Conservation (phyloP, 1,139 yeast species). For the Kodamaea derodonti region DNA sequence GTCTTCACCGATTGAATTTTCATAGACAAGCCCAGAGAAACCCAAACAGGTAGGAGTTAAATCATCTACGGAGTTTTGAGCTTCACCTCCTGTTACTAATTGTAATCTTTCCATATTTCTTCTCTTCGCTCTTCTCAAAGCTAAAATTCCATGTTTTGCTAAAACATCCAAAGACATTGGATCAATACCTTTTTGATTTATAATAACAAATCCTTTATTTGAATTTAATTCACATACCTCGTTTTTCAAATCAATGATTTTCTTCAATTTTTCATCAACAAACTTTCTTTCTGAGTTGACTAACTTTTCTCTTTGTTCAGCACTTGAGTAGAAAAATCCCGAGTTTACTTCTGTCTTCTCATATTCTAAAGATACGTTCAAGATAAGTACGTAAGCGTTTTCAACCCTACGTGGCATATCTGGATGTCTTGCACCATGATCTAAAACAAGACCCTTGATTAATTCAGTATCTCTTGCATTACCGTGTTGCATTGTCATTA, state of each 20-base stretch:
- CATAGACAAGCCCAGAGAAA: constrained; percentile 86
- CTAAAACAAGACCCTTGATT: constrained; percentile 86
- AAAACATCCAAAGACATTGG: constrained; percentile 95
- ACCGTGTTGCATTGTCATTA: constrained; percentile 97
- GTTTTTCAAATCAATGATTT: constrained; percentile 89
- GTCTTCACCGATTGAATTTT: constrained; percentile 93
- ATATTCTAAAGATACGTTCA: constrained; percentile 92
- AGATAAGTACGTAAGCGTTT: constrained; percentile 79
- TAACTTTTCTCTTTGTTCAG: constrained; percentile 93
- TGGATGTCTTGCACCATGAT: constrained; percentile 99
- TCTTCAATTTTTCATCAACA: constrained; percentile 89
- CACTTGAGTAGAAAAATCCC: constrained; percentile 89
- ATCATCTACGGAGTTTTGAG: constrained; percentile 96
- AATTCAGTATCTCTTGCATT: constrained; percentile 79
- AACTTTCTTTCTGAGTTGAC: constrained; percentile 92
- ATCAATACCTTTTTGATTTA: constrained; percentile 98
- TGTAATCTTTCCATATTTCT: constrained; percentile 99
- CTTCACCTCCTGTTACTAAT: constrained; percentile 94
- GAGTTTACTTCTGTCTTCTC: constrained; percentile 98
- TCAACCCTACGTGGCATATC: constrained; percentile 92
- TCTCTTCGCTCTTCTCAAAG: constrained; percentile 96
- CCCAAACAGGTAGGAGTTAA: constrained; percentile 83
- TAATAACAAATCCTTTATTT: constrained; percentile 81
- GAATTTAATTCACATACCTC: constrained; percentile 80
- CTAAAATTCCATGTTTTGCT: constrained; percentile 90